These are phyloP conservation scores for Psilocybe mexicana DNA, from an alignment of 1,284 basidiomycete genomes.

Conservation along the genomic window DNA sequence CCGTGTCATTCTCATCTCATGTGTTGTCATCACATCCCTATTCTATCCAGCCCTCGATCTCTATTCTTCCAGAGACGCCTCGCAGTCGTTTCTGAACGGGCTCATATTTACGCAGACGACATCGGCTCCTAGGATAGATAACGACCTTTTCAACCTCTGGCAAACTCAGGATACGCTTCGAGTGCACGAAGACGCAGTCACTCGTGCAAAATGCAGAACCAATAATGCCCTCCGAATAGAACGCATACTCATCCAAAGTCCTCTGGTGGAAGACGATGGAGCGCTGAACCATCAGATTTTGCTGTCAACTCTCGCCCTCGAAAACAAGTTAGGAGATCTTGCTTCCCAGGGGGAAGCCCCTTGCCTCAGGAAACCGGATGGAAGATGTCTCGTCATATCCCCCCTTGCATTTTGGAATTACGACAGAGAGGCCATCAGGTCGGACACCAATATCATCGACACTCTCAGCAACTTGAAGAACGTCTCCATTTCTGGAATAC, in stretches of 20 bases:
- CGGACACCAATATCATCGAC: constrained; percentile 57
- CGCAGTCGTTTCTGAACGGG: constrained; percentile 64
- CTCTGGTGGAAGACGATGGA: constrained; percentile 50
- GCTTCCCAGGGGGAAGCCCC: constrained; percentile 42
- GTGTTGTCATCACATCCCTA: constrained; percentile 93
- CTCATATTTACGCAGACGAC: constrained; percentile 55
- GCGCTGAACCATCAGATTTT: constrained; percentile 63
- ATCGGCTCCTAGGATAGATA: constrained; percentile 50
- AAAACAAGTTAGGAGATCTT: constrained; percentile 51
- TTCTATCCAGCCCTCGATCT: constrained; percentile 91
- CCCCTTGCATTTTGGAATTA: constrained; percentile 76
- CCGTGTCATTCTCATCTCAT: constrained; percentile 89
- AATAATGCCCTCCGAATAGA: constrained; percentile 79
- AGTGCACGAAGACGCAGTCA: constrained; percentile 67
- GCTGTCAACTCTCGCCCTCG: constrained; percentile 61
- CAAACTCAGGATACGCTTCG: constrained; percentile 59
- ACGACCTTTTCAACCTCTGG: constrained; percentile 74
- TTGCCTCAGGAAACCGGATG: constrained; percentile 51
- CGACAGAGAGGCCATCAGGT: constrained; percentile 50
- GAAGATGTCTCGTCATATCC: constrained; percentile 67
- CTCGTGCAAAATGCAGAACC: constrained; percentile 69
- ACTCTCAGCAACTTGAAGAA: constrained; percentile 56
- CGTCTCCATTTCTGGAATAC: constrained; percentile 57
- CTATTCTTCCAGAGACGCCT: constrained; percentile 71
- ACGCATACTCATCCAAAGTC: constrained; percentile 68